Evolutionary conservation across 495 filamentous ascomycete species (phyloP).

Genomic region (Penicillium lividum): DNA sequence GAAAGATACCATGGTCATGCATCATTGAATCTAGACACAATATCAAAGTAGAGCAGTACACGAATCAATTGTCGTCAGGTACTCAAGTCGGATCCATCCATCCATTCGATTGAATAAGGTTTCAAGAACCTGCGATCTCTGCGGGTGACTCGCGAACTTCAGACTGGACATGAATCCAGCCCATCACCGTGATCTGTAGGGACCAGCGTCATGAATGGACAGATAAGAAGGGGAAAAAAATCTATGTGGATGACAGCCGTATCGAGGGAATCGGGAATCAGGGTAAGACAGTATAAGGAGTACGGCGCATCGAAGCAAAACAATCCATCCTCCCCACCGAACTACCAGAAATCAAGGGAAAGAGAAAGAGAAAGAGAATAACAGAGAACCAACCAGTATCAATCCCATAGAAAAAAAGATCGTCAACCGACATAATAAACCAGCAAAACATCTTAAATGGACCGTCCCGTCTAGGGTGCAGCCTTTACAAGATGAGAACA

Average conservation of each 20-base stretch:
- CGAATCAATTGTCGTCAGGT: not conserved
- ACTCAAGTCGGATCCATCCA: not conserved
- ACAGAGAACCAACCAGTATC: conserved; percentile 16
- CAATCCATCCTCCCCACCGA: conserved; percentile 5
- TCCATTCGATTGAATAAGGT: not conserved
- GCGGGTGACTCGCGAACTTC: not conserved
- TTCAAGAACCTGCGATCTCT: not conserved
- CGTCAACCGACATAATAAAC: conserved; percentile 24
- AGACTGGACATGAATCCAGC: not conserved
- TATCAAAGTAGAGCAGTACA: not conserved
- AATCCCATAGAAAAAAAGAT: conserved; percentile 23
- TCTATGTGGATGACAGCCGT: not conserved
- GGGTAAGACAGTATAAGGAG: not conserved
- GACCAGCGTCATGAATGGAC: not conserved
- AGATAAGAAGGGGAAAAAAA: not conserved
- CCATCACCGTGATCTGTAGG: not conserved
- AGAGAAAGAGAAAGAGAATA: conserved; percentile 9
- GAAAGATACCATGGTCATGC: not conserved
- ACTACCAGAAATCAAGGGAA: conserved; percentile 5
- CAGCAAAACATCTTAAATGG: conserved; percentile 14
- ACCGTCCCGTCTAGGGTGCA: conserved; percentile 19
- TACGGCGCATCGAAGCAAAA: conserved; percentile 1
- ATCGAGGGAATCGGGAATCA: not conserved
- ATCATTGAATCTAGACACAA: not conserved
- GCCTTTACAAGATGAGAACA: conserved; percentile 8